phyloP scores from a whole-genome alignment of 2,329 filamentous ascomycete species.

The Coniella lustricola region DNA sequence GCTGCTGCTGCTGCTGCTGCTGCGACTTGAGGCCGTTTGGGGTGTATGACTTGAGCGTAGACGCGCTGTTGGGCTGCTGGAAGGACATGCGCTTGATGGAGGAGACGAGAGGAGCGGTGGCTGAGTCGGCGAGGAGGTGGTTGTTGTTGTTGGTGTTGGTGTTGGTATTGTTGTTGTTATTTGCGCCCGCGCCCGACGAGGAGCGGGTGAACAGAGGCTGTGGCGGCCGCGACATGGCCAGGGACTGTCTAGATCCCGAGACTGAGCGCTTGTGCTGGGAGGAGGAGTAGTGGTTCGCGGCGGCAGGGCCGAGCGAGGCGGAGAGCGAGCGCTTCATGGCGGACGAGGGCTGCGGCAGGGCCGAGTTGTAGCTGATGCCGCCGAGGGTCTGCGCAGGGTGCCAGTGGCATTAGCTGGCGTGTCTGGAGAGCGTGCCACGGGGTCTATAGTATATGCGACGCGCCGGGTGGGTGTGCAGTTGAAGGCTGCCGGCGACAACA shows the following conservation, averaged over 20 bases:
- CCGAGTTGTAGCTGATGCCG: constrained; percentile 72
- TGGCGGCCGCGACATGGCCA: constrained; percentile 73
- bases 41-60: constrained; percentile 63
- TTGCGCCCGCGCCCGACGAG: constrained; percentile 54
- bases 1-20: too few relatives aligned
- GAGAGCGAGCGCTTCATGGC: constrained; percentile 91
- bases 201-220: constrained; percentile 83
- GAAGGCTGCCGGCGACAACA: too few relatives aligned
- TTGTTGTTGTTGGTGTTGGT: constrained; percentile 37
- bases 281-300: constrained; percentile 47
- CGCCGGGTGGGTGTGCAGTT: too few relatives aligned
- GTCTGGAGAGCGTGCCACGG: too few relatives aligned
- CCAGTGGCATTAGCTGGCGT: not conserved
- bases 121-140: constrained; percentile 46
- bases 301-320: constrained; percentile 53
- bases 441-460: constrained; percentile 10
- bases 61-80: constrained; percentile 51
- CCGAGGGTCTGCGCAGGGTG: constrained; percentile 65
- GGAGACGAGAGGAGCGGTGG: constrained; percentile 72
- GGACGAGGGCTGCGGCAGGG: constrained; percentile 84
- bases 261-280: constrained; percentile 72
- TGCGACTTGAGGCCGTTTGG: constrained; percentile 34
- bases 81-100: constrained; percentile 79
- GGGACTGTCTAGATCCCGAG: constrained; percentile 77
- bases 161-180: too few relatives aligned